phyloP scores from a whole-genome alignment of 345 rosid genomes.

The Brassica napus region DNA sequence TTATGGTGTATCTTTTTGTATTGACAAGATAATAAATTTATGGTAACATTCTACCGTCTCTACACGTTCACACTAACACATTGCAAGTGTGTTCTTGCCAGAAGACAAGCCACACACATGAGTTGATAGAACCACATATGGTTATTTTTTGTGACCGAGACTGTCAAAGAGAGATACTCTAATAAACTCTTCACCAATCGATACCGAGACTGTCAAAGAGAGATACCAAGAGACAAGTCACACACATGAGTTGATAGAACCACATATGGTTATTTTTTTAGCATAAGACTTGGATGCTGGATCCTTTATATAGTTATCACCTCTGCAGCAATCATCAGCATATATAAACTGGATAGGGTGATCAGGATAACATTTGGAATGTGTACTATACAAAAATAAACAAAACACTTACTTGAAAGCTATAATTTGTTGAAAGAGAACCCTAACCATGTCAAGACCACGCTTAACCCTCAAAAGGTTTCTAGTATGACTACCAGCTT shows the following conservation, averaged over 20 bases:
- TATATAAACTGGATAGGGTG: neutral
- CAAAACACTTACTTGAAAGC: conserved; percentile 56
- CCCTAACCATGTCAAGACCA: conserved; percentile 91
- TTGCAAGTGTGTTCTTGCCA: too few relatives aligned
- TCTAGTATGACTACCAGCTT: conserved; percentile 85
- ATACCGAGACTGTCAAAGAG: conserved; percentile 46
- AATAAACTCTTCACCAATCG: conserved; percentile 65
- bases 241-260: too few relatives aligned
- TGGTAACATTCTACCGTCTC: too few relatives aligned
- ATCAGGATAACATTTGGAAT: conserved; percentile 13
- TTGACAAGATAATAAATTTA: too few relatives aligned
- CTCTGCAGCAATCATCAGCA: conserved; percentile 43
- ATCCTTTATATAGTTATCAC: too few relatives aligned
- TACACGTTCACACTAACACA: too few relatives aligned
- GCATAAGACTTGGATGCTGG: conserved; percentile 59
- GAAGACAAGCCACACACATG: neutral
- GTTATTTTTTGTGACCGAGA: conserved; percentile 1
- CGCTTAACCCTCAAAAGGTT: conserved; percentile 94
- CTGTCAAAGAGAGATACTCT: neutral
- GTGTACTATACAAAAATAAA: neutral
- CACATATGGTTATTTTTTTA: too few relatives aligned
- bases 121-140: neutral
- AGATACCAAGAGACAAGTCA: too few relatives aligned
- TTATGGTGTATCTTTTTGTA: conserved; percentile 49
- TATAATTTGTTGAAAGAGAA: conserved; percentile 75